Conservation (phyloP, 2,329 filamentous ascomycete species). For the Talaromyces sp. region DNA sequence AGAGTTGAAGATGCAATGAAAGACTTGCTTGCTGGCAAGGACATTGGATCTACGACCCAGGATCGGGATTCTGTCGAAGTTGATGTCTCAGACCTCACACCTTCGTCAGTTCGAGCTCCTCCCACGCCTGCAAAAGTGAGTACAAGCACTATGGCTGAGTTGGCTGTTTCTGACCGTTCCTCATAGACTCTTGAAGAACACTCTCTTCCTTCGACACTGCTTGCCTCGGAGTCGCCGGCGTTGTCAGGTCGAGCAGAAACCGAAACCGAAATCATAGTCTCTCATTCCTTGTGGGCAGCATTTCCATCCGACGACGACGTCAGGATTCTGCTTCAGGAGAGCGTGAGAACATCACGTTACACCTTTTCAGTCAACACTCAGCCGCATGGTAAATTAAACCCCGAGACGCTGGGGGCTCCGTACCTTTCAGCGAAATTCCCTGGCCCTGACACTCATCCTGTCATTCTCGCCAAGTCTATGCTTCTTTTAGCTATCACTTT, state of each 20-base stretch:
- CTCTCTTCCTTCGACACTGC: background rate
- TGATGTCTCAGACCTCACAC: background rate
- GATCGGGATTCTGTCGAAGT: background rate
- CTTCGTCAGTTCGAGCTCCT: background rate
- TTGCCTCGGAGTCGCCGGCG: background rate
- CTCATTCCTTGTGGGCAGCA: constrained; percentile 13
- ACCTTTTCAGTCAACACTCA: constrained; percentile 12
- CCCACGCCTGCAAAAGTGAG: constrained; percentile 3
- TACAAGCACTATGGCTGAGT: background rate
- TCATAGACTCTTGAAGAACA: background rate
- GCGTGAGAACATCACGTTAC: constrained; percentile 10
- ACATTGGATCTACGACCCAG: background rate
- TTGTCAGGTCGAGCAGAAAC: background rate
- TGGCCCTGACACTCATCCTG: constrained; percentile 22
- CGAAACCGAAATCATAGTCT: background rate
- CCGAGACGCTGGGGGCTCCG: constrained; percentile 9
- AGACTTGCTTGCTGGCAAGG: constrained; percentile 10
- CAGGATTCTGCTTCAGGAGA: constrained; percentile 14
- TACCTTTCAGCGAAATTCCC: constrained; percentile 9
- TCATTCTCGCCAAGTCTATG: constrained; percentile 30
- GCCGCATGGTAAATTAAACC: constrained; percentile 14
- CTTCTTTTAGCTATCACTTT: constrained; percentile 27
- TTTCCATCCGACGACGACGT: constrained; percentile 15
- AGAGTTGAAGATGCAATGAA: constrained; percentile 15
- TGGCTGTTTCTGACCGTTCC: background rate